A percentile compares a stretch with the other conserved stretches of the same genome.
These are phyloP conservation scores for Pseudocercospora pini-densiflorae DNA, from an alignment of 2,329 filamentous ascomycete genomes.

Conservation along the genomic window DNA sequence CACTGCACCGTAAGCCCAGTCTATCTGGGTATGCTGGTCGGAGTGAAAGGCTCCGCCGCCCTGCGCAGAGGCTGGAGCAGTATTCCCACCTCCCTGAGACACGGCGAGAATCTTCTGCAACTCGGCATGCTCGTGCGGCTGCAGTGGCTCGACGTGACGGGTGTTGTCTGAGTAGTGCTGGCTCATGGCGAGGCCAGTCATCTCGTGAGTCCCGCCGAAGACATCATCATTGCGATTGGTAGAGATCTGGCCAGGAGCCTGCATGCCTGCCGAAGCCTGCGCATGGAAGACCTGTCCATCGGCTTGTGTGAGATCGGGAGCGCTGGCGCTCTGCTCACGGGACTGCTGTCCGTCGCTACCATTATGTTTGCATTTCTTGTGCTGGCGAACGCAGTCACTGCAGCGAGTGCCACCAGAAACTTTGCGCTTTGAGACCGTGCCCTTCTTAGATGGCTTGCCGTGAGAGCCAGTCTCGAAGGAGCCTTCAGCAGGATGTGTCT, in stretches of 20 bases:
- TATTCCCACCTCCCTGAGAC: background rate
- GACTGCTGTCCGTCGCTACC: background rate
- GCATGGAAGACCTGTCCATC: background rate
- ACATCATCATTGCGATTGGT: background rate
- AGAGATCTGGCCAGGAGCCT: background rate
- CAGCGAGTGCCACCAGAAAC: background rate
- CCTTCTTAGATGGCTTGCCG: background rate
- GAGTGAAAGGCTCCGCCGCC: background rate
- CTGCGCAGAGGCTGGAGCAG: background rate
- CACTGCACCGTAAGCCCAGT: background rate
- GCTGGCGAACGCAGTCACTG: background rate
- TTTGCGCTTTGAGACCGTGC: background rate
- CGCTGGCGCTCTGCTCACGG: background rate
- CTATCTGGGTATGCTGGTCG: background rate
- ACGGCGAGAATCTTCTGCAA: background rate
- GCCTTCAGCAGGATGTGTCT: background rate
- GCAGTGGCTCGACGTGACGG: background rate
- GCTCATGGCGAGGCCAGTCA: background rate
- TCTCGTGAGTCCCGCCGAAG: background rate
- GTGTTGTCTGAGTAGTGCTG: background rate
- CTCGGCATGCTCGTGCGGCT: constrained; percentile 4
- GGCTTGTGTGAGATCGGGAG: background rate
- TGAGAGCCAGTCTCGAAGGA: background rate
- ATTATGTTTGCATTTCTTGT: background rate
- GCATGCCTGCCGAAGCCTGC: background rate